Conservation (phyloP, 768 basidiomycete species). For the Mycena latifolia region DNA sequence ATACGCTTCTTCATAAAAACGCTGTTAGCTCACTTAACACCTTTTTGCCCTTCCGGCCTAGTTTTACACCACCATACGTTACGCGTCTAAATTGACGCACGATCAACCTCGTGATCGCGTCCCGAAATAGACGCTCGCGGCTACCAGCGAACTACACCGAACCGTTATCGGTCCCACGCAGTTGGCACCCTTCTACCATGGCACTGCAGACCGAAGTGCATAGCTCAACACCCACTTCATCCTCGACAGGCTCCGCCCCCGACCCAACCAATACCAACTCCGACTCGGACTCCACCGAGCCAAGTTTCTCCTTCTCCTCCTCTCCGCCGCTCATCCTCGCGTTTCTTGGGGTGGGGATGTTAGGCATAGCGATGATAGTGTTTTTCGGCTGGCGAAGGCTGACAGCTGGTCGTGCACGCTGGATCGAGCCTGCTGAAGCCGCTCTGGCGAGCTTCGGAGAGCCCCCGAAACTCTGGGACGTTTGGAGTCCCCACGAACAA, state of each 20-base stretch:
- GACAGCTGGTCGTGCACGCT: neutral
- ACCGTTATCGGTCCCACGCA: too few relatives aligned
- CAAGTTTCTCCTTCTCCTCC: constrained; percentile 45
- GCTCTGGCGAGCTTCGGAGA: constrained; percentile 38
- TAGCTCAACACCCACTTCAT: constrained; percentile 1
- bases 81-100: too few relatives aligned
- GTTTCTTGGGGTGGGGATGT: constrained; percentile 71
- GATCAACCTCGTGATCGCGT: too few relatives aligned
- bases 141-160: too few relatives aligned
- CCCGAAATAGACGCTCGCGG: too few relatives aligned
- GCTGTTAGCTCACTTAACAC: too few relatives aligned
- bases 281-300: neutral
- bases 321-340: constrained; percentile 71
- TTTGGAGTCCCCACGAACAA: constrained; percentile 41
- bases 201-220: constrained; percentile 17
- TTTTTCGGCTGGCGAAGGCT: constrained; percentile 62
- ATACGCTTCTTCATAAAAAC: too few relatives aligned
- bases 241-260: neutral
- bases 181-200: too few relatives aligned
- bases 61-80: too few relatives aligned
- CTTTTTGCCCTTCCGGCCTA: too few relatives aligned
- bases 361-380: constrained; percentile 59
- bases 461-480: constrained; percentile 60
- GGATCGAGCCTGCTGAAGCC: neutral
- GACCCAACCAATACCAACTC: neutral